Base-by-base conservation (phyloP, 164 flowering plant species). In the Magnolia changhungtana region DNA sequence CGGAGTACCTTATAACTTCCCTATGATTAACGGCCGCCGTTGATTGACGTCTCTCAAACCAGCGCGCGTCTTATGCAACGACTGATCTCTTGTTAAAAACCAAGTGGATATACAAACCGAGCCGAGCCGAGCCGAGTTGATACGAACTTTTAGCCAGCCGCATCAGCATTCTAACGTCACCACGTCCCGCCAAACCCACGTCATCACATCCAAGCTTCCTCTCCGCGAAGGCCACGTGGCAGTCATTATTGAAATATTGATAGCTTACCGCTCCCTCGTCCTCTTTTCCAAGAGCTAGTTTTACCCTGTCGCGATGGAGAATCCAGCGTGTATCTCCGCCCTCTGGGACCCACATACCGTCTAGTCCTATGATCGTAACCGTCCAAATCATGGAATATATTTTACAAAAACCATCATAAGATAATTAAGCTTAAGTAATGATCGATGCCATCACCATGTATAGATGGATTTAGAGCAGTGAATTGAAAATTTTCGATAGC, bases 221-320 rank as follows among this genome's bases (percentile, higher is more conserved):
- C 50, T 75, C 50, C 24, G 14, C 16, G 63, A 50, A 50, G 71
- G 20, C 64, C 64, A 67, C 77, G 72, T 51, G 64, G 50, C 50
- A 13, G 21, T 23, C 49, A 67, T 75, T 27, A 75, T 67, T 67
- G 65, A 51, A 67, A 65, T n/a, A 74, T 73, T 27, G 51, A 9
- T 23, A 21, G 68, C 3, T 20, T 24, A 65, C 45, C 45, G 45
- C 45, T 37, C 45, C 45, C 45, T 37, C 45, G 45, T 37, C 45
- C 45, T 37, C 45, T 37, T 37, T 37, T 37, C 45, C 45, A 37
- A 0, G 7, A 37, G 45, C 7, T 37, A 3, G 45, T 37, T 3
- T 37, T 37, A 37, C 45, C 7, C 45, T 37, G 45, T 37, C 45
- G 45, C 45, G 45, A 37, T 5, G 45, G 45, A 37, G 45, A 37